Evolutionary conservation across 2,329 filamentous ascomycete genomes (phyloP).

Genomic region (Albifimbria verrucaria): DNA sequence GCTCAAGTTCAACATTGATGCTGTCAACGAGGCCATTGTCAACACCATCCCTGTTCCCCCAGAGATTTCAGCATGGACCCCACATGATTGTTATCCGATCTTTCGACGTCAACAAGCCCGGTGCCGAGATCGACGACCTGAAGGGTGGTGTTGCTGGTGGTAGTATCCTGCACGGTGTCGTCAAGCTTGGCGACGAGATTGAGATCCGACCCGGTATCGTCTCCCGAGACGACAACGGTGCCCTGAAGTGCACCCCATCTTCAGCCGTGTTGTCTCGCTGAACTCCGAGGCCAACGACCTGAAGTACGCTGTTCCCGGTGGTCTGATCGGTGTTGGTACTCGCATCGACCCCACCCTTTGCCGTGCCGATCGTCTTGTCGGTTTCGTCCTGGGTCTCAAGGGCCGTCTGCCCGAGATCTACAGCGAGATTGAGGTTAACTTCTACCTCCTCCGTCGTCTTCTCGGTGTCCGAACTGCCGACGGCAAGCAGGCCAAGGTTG

Average conservation of each 20-base stretch:
- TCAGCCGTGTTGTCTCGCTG: slow-evolving; percentile 88
- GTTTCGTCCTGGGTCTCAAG: slow-evolving; percentile 94
- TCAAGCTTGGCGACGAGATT: slow-evolving; percentile 97
- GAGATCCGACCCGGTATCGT: slow-evolving; percentile 99
- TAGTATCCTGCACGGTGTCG: slow-evolving; percentile 90
- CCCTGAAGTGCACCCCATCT: slow-evolving; percentile 97
- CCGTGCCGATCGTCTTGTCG: slow-evolving; percentile 97
- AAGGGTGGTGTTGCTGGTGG: slow-evolving; percentile 99
- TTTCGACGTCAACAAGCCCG: slow-evolving; percentile 99
- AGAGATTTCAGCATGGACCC: slow-evolving; percentile 86
- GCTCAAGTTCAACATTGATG: slow-evolving; percentile 99
- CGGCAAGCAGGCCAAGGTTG: slow-evolving; percentile 98
- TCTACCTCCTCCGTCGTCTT: slow-evolving; percentile 91
- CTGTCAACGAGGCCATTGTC: slow-evolving; percentile 93
- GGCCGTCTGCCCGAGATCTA: slow-evolving; percentile 95
- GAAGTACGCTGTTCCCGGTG: slow-evolving; percentile 96
- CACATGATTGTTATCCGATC: slow-evolving; percentile 99
- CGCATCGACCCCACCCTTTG: slow-evolving; percentile 96
- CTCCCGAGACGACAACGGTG: slow-evolving; percentile 87
- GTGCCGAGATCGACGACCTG: slow-evolving; percentile 95
- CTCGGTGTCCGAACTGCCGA: slow-evolving; percentile 97
- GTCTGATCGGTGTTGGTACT: slow-evolving; percentile 96
- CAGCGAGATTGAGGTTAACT: slow-evolving; percentile 98
- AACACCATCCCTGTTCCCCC: slow-evolving; percentile 89
- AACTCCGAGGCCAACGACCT: slow-evolving; percentile 98